Evolutionary conservation across 768 basidiomycete genomes (phyloP).

Genomic region (Boletales sp.): DNA sequence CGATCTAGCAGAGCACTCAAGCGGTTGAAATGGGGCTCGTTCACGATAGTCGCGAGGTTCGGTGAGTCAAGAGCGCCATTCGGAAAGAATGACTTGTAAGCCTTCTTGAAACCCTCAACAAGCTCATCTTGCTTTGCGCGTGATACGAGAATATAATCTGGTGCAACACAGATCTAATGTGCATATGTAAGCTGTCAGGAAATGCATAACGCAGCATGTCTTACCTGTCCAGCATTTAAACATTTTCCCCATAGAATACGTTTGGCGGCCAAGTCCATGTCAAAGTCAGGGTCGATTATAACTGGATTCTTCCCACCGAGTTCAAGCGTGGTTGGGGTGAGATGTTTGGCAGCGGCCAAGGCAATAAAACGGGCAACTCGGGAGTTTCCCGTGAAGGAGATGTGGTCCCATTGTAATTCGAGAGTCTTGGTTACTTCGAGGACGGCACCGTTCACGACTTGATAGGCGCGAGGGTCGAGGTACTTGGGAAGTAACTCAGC

Average conservation of each 20-base stretch:
- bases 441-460: slow-evolving; percentile 66
- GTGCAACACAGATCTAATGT: slow-evolving; percentile 54
- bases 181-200: too few species aligned
- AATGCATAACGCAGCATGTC: too few species aligned
- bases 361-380: slow-evolving; percentile 67
- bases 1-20: slow-evolving; percentile 57
- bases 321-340: slow-evolving; percentile 67
- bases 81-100: slow-evolving; percentile 32
- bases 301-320: slow-evolving; percentile 74
- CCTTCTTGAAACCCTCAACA: too few species aligned
- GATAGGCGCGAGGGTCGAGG: slow-evolving; percentile 59
- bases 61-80: slow-evolving; percentile 40
- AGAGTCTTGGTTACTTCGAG: slow-evolving; percentile 57
- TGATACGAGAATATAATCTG: slow-evolving; percentile 48
- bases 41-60: slow-evolving; percentile 51
- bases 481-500: slow-evolving; percentile 73
- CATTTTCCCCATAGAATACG: slow-evolving; percentile 81
- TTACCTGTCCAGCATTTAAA: slow-evolving; percentile 62
- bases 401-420: slow-evolving; percentile 58
- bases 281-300: slow-evolving; percentile 67
- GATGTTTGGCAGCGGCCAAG: slow-evolving; percentile 68
- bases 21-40: slow-evolving; percentile 51
- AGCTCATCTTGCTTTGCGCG: too few species aligned
- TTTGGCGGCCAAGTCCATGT: slow-evolving; percentile 61
- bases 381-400: slow-evolving; percentile 56